Base-by-base conservation (phyloP, 208 protist genomes). In the Vickermania ingenoplastis region DNA sequence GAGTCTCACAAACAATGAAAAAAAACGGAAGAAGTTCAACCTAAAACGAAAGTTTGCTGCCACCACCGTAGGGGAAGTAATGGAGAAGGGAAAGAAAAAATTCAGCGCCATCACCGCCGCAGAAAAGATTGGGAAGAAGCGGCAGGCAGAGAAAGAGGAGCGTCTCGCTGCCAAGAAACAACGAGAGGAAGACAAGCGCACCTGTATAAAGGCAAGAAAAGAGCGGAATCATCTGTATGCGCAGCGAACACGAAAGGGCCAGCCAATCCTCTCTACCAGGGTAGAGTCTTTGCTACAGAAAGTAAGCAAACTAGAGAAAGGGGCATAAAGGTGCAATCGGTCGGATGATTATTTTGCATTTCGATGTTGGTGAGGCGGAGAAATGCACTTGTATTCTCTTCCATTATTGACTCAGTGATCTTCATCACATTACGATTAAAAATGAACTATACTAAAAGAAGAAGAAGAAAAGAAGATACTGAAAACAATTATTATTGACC, bases 31-130 rank as follows among this genome's bases (percentile, higher is more conserved):
- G 5, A 92, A 90, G 73, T 95, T 73, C 57, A 91, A 91, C 61
- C 31, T 92, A 57, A 95, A 95, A 67, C 80, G 83, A 23, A 92
- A 95, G 58, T 91, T 79, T 30, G 77, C 88, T 23, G 79, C 83
- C 31, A 80, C 78, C 21, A 92, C 81, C 0, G 75, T 92, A 25
- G 81, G 57, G 1, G 79, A 95, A 49, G 11, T 87, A 0, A 52
- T 90, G 30, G 61, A 79, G 7, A 91, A 85, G 69, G 41, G 66
- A 25, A 58, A 83, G 26, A 87, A 86, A 57, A 71, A 73, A 45
- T 66, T 73, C 65, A 84, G 57, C 54, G 84, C 85, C 1, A 53
- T 90, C 3, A 80, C 75, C 23, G 78, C 75, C 23, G 64, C 81
- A 7, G 81, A 89, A 50, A 61, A 80, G 49, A 36, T 81, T 2